A percentile compares a stretch with the other conserved stretches of the same genome.
Evolutionary conservation across 1,284 basidiomycete genomes (phyloP).

Genomic region (Sphagnurus paluster): DNA sequence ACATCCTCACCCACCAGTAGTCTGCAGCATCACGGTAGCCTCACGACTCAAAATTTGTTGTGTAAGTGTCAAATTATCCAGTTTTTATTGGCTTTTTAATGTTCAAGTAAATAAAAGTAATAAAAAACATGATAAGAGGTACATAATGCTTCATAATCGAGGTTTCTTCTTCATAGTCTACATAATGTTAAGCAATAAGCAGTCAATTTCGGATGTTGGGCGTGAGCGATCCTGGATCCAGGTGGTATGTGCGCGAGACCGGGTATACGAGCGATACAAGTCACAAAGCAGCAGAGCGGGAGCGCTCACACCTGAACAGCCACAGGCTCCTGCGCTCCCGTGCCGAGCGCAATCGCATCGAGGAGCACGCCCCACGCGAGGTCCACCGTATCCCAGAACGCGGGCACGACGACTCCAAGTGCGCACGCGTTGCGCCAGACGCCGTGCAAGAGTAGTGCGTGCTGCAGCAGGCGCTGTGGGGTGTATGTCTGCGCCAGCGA

Average conservation of each 20-base stretch:
- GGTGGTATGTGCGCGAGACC: background rate
- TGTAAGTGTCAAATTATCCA: too few relatives aligned
- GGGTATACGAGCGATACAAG: background rate
- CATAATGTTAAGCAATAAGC: conserved; percentile 3
- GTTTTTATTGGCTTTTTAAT: too few relatives aligned
- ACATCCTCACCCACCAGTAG: too few relatives aligned
- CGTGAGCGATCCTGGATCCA: background rate
- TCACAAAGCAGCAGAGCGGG: background rate
- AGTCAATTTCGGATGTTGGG: too few relatives aligned
- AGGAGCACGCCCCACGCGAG: conserved; percentile 62
- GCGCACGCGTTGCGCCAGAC: conserved; percentile 67
- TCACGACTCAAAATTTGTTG: too few relatives aligned
- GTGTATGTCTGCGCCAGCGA: conserved; percentile 37
- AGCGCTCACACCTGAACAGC: background rate
- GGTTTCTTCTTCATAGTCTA: too few relatives aligned
- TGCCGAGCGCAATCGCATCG: conserved; percentile 44
- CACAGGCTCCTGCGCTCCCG: conserved; percentile 22
- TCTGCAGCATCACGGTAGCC: too few relatives aligned
- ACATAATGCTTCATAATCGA: too few relatives aligned
- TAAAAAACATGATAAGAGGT: too few relatives aligned
- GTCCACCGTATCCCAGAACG: conserved; percentile 61
- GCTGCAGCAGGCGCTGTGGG: conserved; percentile 39
- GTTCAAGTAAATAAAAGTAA: too few relatives aligned
- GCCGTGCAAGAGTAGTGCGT: conserved; percentile 49
- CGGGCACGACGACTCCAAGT: conserved; percentile 58